A percentile compares a stretch with the other conserved stretches of the same genome.
phyloP scores from a whole-genome alignment of 2,329 filamentous ascomycete genomes.

The Fusarium sambucinum region DNA sequence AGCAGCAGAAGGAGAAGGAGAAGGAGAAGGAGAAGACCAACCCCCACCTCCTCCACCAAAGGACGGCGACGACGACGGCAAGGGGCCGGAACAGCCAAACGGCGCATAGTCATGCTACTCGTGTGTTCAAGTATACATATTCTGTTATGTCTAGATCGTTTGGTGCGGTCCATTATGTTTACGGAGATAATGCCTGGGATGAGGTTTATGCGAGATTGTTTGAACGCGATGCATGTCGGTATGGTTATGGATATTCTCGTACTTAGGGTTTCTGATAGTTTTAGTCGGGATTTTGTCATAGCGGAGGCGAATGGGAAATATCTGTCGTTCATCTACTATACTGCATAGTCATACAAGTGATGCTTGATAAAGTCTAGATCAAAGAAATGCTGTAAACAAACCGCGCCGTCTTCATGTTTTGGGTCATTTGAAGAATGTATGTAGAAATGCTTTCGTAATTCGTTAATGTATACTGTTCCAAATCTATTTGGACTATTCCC shows the following conservation, averaged over 20 bases:
- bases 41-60: constrained; percentile 33
- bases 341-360: neutral
- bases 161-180: constrained; percentile 14
- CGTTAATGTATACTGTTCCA: constrained; percentile 17
- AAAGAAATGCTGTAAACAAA: neutral
- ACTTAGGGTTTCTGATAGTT: constrained; percentile 37
- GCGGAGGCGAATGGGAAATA: constrained; percentile 52
- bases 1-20: neutral
- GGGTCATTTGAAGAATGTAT: neutral
- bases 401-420: neutral
- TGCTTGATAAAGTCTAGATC: neutral
- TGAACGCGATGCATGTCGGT: constrained; percentile 31
- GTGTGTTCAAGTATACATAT: constrained; percentile 10
- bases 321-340: constrained; percentile 7
- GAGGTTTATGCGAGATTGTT: constrained; percentile 33
- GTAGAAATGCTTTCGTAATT: constrained; percentile 10
- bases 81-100: constrained; percentile 34
- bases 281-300: constrained; percentile 47
- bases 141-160: constrained; percentile 12
- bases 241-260: constrained; percentile 37
- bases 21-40: constrained; percentile 23
- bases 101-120: constrained; percentile 25
- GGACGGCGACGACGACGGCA: constrained; percentile 38
- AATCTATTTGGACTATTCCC: neutral
- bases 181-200: constrained; percentile 42